These are phyloP conservation scores for Amoebophrya sp. DNA, from an alignment of 169 alveolate species.

Conservation along the genomic window DNA sequence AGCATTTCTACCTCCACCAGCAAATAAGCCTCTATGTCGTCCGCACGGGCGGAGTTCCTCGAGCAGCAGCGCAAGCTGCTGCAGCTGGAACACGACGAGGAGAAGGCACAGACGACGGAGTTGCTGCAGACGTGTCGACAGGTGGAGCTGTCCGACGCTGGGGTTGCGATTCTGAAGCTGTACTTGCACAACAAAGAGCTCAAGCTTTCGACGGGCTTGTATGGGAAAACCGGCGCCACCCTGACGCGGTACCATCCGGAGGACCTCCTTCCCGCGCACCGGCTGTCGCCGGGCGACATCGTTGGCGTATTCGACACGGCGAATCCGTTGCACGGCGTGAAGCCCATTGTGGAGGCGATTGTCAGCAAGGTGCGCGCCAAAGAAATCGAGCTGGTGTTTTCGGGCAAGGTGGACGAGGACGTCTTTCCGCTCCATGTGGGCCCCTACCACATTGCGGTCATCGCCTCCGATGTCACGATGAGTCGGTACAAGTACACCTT, in stretches of 20 bases:
- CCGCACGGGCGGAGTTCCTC: too few species aligned
- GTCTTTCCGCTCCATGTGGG: background rate
- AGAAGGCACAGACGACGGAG: conserved; percentile 1
- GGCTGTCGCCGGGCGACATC: conserved; percentile 40
- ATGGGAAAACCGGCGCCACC: conserved; percentile 34
- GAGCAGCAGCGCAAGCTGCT: background rate
- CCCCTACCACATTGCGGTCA: background rate
- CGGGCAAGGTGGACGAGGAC: background rate
- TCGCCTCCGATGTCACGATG: background rate
- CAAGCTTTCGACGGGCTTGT: conserved; percentile 30
- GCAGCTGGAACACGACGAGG: background rate
- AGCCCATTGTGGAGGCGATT: background rate
- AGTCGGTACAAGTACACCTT: background rate
- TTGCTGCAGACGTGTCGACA: conserved; percentile 30
- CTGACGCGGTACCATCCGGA: conserved; percentile 19
- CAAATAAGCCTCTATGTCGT: too few species aligned
- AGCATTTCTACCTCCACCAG: too few species aligned
- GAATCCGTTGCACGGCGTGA: background rate
- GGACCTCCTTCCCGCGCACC: conserved; percentile 32
- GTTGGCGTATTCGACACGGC: conserved; percentile 37
- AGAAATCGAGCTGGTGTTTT: background rate
- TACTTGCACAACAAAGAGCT: conserved; percentile 16
- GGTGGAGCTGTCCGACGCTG: conserved; percentile 36
- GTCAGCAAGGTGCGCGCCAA: background rate
- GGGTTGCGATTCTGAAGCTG: conserved; percentile 40